These are phyloP conservation scores for Pythium phragmitis DNA, from an alignment of 352 stramenopile genomes.

Conservation along the genomic window DNA sequence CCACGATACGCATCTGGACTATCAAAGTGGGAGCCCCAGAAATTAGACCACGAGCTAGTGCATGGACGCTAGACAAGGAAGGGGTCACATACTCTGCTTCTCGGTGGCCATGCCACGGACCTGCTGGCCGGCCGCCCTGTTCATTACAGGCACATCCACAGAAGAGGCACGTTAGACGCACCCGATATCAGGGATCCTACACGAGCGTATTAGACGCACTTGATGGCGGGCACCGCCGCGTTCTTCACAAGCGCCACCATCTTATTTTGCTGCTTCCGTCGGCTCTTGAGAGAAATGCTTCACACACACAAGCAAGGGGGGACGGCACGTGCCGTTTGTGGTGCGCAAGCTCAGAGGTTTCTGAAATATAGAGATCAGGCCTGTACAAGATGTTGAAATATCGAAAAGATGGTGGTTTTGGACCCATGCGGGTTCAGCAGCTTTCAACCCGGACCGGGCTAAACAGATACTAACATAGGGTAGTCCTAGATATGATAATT, in stretches of 20 bases:
- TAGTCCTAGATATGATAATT: background rate
- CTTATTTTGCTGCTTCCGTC: conserved; percentile 22
- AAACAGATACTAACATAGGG: background rate
- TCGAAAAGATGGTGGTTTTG: background rate
- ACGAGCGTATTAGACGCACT: conserved; percentile 23
- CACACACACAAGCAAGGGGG: background rate
- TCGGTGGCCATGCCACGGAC: conserved; percentile 97
- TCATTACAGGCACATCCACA: conserved; percentile 4
- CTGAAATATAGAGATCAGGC: conserved; percentile 8
- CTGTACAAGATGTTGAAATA: background rate
- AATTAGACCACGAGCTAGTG: background rate
- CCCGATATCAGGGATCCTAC: background rate
- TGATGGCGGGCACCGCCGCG: conserved; percentile 28
- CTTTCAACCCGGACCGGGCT: background rate
- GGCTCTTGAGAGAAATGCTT: conserved; percentile 24
- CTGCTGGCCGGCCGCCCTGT: conserved; percentile 67
- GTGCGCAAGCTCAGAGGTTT: conserved; percentile 16
- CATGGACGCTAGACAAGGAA: background rate
- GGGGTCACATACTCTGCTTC: conserved; percentile 91
- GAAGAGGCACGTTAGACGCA: background rate
- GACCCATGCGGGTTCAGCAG: background rate
- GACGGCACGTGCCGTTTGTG: conserved; percentile 24
- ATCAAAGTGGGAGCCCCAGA: background rate
- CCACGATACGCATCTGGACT: conserved; percentile 95
- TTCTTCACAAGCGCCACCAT: conserved; percentile 37